Conservation (phyloP, 176 grass and related monocot species). For the Aegilops longissima region DNA sequence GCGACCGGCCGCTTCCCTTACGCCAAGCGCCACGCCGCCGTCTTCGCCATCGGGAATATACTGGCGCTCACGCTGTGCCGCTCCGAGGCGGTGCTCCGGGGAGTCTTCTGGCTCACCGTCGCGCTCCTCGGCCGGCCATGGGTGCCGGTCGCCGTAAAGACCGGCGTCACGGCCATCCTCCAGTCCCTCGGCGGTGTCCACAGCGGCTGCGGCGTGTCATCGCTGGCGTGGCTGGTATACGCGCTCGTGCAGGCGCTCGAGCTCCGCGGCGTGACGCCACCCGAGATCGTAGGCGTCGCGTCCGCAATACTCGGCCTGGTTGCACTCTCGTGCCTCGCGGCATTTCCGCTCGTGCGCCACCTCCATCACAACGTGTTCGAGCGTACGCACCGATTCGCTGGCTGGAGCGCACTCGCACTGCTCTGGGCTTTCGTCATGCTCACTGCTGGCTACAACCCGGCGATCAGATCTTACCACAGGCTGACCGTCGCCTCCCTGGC, state of each 20-base stretch:
- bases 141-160: conserved; percentile 55
- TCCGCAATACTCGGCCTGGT: conserved; percentile 54
- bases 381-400: conserved; percentile 72
- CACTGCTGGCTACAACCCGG: conserved; percentile 40
- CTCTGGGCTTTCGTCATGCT: conserved; percentile 69
- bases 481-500: conserved; percentile 28
- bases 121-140: conserved; percentile 38
- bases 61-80: conserved; percentile 75
- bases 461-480: conserved; percentile 38
- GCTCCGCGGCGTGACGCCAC: conserved; percentile 15
- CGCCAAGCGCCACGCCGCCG: conserved; percentile 41
- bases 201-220: conserved; percentile 67
- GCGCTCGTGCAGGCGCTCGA: conserved; percentile 32
- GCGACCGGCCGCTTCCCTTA: conserved; percentile 42
- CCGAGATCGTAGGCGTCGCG: conserved; percentile 43
- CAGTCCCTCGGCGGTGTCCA: conserved; percentile 73
- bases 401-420: conserved; percentile 59
- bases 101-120: conserved; percentile 64
- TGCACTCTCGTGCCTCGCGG: conserved; percentile 48
- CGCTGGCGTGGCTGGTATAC: conserved; percentile 64
- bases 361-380: conserved; percentile 88
- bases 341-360: conserved; percentile 77
- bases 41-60: conserved; percentile 70
- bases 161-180: conserved; percentile 45
- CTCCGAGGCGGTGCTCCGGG: conserved; percentile 56